phyloP scores from a whole-genome alignment of 306 rosid genomes.

The Alnus glutinosa region DNA sequence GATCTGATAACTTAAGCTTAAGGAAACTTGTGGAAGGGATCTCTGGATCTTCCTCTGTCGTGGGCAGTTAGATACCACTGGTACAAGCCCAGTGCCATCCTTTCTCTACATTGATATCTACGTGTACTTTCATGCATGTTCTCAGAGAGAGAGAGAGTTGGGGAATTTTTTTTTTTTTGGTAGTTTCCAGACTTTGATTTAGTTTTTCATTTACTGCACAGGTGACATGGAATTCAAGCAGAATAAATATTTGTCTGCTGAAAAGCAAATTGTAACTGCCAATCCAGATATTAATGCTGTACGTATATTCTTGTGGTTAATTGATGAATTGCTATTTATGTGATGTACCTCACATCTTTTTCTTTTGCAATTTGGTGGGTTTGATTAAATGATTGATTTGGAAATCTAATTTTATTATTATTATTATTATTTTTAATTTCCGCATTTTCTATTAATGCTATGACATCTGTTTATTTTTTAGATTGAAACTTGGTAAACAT shows the following conservation, averaged over 20 bases:
- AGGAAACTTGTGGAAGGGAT: slow-evolving; percentile 11
- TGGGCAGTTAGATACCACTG: neutral
- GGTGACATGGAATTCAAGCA: slow-evolving; percentile 99
- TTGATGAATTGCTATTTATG: slow-evolving; percentile 18
- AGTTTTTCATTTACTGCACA: slow-evolving; percentile 41
- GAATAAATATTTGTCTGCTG: slow-evolving; percentile 78
- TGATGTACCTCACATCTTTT: slow-evolving; percentile 13
- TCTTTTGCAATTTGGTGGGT: slow-evolving; percentile 13
- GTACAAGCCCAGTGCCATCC: slow-evolving; percentile 3
- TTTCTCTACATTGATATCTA: neutral
- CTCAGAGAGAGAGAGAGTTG: too few species aligned
- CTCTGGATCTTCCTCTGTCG: slow-evolving; percentile 2
- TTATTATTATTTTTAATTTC: too few species aligned
- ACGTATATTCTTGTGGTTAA: slow-evolving; percentile 39
- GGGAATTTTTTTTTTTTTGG: neutral
- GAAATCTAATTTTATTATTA: neutral
- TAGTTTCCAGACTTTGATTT: slow-evolving; percentile 27
- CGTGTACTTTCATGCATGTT: neutral
- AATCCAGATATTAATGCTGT: slow-evolving; percentile 90
- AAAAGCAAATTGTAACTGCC: slow-evolving; percentile 85
- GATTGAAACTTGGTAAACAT: neutral
- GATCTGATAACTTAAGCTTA: slow-evolving; percentile 14
- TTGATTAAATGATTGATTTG: too few species aligned
- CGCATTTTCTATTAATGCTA: neutral
- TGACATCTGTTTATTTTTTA: neutral